These are phyloP conservation scores for Isabelozyma heimii DNA, from an alignment of 805 yeast genomes.

Conservation along the genomic window DNA sequence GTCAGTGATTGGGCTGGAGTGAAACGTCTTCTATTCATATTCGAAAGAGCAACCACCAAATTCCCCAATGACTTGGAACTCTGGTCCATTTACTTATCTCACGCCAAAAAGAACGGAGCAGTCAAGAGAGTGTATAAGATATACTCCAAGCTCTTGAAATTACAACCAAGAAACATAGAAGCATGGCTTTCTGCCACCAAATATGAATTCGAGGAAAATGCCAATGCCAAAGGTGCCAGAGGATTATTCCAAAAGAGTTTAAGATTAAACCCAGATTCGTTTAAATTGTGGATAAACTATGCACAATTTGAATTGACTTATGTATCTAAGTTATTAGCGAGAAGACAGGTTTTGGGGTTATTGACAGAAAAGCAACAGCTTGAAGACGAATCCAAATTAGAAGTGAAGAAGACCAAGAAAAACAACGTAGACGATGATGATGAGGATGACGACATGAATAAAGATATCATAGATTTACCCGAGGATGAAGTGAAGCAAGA, in stretches of 20 bases:
- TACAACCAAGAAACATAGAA: conserved; percentile 88
- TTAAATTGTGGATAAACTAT: conserved; percentile 78
- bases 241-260: conserved; percentile 80
- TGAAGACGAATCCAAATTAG: conserved; percentile 29
- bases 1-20: conserved; percentile 86
- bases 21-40: conserved; percentile 76
- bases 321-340: conserved; percentile 74
- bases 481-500: conserved; percentile 59
- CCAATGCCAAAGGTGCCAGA: conserved; percentile 87
- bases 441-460: conserved; percentile 28
- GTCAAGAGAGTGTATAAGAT: conserved; percentile 71
- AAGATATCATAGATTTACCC: conserved; percentile 45
- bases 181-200: conserved; percentile 96
- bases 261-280: conserved; percentile 74
- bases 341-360: conserved; percentile 80
- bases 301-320: conserved; percentile 85
- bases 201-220: conserved; percentile 86
- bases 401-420: conserved; percentile 33
- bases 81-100: conserved; percentile 77
- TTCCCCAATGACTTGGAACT: conserved; percentile 74
- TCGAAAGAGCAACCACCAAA: conserved; percentile 75
- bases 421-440: conserved; percentile 11
- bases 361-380: conserved; percentile 69
- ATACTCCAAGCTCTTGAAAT: conserved; percentile 71
- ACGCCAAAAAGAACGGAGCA: conserved; percentile 63